A percentile compares a stretch with the other conserved stretches of the same genome.
Evolutionary conservation across 768 basidiomycete genomes (phyloP).

Genomic region (Tylopilus sp.): DNA sequence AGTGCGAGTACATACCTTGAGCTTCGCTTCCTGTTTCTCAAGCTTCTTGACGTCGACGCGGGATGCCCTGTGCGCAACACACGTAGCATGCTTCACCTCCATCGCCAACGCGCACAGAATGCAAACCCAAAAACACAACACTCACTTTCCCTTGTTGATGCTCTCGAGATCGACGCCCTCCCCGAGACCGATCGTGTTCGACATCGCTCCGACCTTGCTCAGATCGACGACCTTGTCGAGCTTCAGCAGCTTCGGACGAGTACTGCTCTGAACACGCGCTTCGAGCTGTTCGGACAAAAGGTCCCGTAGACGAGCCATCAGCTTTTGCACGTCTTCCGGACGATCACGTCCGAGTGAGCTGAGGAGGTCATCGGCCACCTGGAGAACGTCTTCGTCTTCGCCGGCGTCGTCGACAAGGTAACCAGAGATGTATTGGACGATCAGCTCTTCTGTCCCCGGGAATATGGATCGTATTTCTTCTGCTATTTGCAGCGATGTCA

Average conservation of each 20-base stretch:
- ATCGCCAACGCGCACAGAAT: constrained; percentile 1
- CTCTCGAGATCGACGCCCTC: constrained; percentile 89
- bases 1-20: constrained; percentile 51
- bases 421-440: constrained; percentile 84
- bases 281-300: constrained; percentile 64
- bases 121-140: constrained; percentile 15
- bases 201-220: constrained; percentile 74
- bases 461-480: constrained; percentile 69
- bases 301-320: constrained; percentile 63
- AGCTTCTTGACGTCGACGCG: constrained; percentile 94
- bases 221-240: constrained; percentile 87
- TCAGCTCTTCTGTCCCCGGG: constrained; percentile 78
- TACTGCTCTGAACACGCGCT: constrained; percentile 51
- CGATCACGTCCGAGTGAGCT: constrained; percentile 69
- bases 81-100: not conserved
- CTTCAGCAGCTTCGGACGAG: constrained; percentile 68
- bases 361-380: constrained; percentile 69
- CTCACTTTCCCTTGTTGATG: constrained; percentile 91
- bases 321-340: constrained; percentile 54
- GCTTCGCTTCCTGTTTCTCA: constrained; percentile 95
- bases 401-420: constrained; percentile 87
- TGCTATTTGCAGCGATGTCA: constrained; percentile 75
- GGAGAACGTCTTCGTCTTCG: constrained; percentile 84
- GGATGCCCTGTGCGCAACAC: constrained; percentile 57
- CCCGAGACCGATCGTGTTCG: constrained; percentile 71